Evolutionary conservation across 2,329 filamentous ascomycete species (phyloP), one percentile per base, ranked within the genome.

Genomic region (Penicillium sp.): DNA sequence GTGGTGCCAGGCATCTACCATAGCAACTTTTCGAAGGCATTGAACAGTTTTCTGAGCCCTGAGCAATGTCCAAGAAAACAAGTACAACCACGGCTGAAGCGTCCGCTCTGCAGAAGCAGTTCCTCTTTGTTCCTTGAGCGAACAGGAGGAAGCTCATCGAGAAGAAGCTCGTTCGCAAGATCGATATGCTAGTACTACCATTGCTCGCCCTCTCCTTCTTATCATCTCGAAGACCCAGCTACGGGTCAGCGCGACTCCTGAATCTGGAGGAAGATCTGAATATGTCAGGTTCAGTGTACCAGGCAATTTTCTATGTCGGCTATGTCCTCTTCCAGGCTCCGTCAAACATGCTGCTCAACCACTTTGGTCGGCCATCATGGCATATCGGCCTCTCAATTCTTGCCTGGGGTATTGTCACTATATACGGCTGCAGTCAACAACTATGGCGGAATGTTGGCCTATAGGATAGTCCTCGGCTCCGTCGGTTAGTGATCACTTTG

Each of bases 401-500:
- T 9, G 71, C 73, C 30, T 80, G 78, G 78, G 78, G 78, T 5
- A 51, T 76, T 9, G 75, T 79, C 4, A 79, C 77, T 2, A 67
- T 71, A 74, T n/a, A 80, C 78, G 17, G 71, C 70, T 58, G 69
- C 73, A 52, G 76, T 78, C 54, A 73, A 69, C 21, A 73, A 63
- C 57, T 78, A 70, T 60, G 71, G 70, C 4, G 71, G 72, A 7
- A 75, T 80, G 35, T 64, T 78, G 6, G 73, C 71, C 1, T 76
- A 72, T 45, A 73, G 76, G 38, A 75, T 79, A 51, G 65, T 80
- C n/a, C 72, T 82, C 4, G 80, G 79, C 31, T 63, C 80, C 15
- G 79, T 79, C 26, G 82, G 68, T 72, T 48, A 57, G 70, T 60
- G 9, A 1, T 7, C 3, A 8, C 6, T 23, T 15, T 47, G n/a